Percentiles rank a stretch among this genome's conserved stretches.
Evolutionary conservation across 306 rosid species (phyloP).

Genomic region (Inga leiocalycina): DNA sequence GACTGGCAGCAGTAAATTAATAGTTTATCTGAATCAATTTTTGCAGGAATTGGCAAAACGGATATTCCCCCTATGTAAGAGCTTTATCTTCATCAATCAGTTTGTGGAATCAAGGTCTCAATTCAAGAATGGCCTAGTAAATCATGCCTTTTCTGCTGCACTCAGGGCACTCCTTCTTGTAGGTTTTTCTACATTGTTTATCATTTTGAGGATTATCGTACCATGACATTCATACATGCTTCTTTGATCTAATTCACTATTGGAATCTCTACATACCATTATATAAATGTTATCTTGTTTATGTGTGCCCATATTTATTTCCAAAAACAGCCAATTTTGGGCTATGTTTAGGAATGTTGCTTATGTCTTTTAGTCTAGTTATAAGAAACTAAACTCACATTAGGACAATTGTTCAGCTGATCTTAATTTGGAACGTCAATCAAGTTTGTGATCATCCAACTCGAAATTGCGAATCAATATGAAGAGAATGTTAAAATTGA

Average conservation of each 20-base stretch:
- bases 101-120: slow-evolving; percentile 92
- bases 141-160: slow-evolving; percentile 98
- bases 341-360: not conserved
- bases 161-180: slow-evolving; percentile 90
- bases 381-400: not conserved
- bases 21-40: slow-evolving; percentile 33
- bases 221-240: slow-evolving; percentile 23
- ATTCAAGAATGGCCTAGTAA: slow-evolving; percentile 90
- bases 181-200: slow-evolving; percentile 47
- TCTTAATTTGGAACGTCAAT: not conserved
- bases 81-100: slow-evolving; percentile 74
- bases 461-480: slow-evolving; percentile 16
- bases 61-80: slow-evolving; percentile 82
- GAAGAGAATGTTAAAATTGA: slow-evolving; percentile 20
- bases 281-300: not conserved
- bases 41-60: slow-evolving; percentile 92
- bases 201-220: slow-evolving; percentile 37
- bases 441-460: slow-evolving; percentile 13
- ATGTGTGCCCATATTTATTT: not conserved
- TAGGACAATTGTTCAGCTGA: not conserved
- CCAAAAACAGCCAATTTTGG: not conserved
- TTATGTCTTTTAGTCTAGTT: not conserved
- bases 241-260: not conserved
- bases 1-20: not conserved
- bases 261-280: not conserved